Percentiles rank a stretch among this genome's conserved stretches.
Conservation (phyloP, 1,139 yeast genomes). For the Magnusiomyces suaveolens region DNA sequence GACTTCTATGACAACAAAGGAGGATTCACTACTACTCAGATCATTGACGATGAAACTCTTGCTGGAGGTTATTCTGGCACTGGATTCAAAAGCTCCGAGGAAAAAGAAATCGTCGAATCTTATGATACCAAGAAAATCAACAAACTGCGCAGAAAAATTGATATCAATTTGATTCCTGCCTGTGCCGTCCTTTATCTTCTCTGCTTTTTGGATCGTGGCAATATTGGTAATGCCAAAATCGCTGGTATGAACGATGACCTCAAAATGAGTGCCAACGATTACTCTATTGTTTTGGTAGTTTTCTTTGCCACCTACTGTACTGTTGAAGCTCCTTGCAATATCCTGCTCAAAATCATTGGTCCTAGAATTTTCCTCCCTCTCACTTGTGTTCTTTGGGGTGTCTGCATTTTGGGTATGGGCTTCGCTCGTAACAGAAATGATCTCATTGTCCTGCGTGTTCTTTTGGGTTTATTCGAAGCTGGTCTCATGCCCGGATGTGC, state of each 20-base stretch:
- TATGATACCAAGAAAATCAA: conserved; percentile 6
- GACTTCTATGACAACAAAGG: neutral
- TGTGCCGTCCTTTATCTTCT: conserved; percentile 43
- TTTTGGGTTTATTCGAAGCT: conserved; percentile 51
- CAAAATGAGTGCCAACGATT: conserved; percentile 16
- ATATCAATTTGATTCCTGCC: conserved; percentile 47
- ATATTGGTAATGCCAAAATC: conserved; percentile 50
- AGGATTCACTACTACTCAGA: neutral
- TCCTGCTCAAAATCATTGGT: conserved; percentile 16
- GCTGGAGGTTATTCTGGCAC: neutral
- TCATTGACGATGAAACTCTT: neutral
- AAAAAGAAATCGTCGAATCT: conserved; percentile 4
- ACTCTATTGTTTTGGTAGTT: conserved; percentile 13
- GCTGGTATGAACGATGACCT: conserved; percentile 48
- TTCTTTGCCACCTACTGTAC: conserved; percentile 23
- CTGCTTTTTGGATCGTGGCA: conserved; percentile 48
- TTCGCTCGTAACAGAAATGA: conserved; percentile 6
- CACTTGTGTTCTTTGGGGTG: conserved; percentile 9
- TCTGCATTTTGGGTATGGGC: conserved; percentile 9
- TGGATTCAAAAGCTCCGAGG: neutral
- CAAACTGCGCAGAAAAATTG: conserved; percentile 41
- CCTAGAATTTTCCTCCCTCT: conserved; percentile 8
- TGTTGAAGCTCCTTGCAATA: conserved; percentile 17
- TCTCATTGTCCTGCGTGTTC: conserved; percentile 14
- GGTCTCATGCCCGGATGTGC: conserved; percentile 45